Base-by-base conservation (phyloP, 73 alveolate genomes). In the Paramecium primaurelia region DNA sequence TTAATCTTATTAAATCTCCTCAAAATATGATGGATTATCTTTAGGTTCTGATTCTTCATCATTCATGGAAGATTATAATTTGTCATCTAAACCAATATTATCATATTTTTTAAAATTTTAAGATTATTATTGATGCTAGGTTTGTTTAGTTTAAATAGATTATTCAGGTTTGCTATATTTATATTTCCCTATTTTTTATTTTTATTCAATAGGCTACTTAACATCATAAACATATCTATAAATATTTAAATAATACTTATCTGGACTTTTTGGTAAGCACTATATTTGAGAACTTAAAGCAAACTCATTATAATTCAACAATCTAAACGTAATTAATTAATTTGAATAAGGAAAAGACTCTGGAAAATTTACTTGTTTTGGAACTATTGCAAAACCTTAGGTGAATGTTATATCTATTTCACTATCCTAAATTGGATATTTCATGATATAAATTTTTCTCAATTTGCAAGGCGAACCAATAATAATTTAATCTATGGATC, bases 381-480 rank as follows among this genome's bases (percentile, higher is more conserved):
- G 94, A 32, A 89, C 88, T 44, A 38, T 59, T 12, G 42, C 58
- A 89, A 71, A 69, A 14, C 59, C 54, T 86, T 34, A 58, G 3
- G 92, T 34, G 18, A 58, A 58, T 1, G 86, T 22, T 6, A 54
- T 45, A 38, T 71, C 71, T n/a, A 71, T 45, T 47, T 71, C 71
- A 73, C 77, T n/a, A 49, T 89, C 88, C 58, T 37, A 5, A n/a
- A 77, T 64, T 71, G 94, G 94, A 89, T 89, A 45, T 59, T 89
- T 89, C 94, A 89, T 89, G 10, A 59, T 26, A 47, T 58, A 89
- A 12, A 89, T 71, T 54, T 83, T 89, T 14, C 94, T 77, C 20
- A 89, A 32, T 47, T 83, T 89, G 73, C 94, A 89, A 4, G 94
- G 86, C 3, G 94, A 68, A 37, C 94, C 94, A 71, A 89, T 89